Conservation (phyloP, 2,329 filamentous ascomycete species). For the Cladosporium sp. region DNA sequence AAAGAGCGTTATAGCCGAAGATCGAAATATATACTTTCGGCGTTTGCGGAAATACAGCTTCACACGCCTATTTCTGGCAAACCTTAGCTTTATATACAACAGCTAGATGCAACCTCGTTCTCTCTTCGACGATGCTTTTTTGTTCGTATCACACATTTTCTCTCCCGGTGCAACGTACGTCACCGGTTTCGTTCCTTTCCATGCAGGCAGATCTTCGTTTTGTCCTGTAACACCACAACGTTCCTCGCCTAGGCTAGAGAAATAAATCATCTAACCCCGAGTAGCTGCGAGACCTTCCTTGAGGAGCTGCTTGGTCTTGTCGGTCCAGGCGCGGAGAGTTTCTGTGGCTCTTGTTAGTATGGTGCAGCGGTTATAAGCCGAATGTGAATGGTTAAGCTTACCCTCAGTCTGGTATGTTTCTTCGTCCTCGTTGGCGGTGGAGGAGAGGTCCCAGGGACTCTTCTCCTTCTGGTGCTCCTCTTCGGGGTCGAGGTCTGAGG, state of each 20-base stretch:
- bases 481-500: slow-evolving; percentile 3
- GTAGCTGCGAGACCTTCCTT: slow-evolving; percentile 8
- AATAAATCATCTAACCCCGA: background rate
- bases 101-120: slow-evolving; percentile 3
- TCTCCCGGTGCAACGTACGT: background rate
- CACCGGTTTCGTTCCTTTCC: background rate
- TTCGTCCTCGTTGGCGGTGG: background rate
- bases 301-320: slow-evolving; percentile 12
- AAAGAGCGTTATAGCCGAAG: background rate
- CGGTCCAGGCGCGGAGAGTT: slow-evolving; percentile 2
- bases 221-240: slow-evolving; percentile 7
- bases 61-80: background rate
- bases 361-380: background rate
- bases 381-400: too few relatives aligned
- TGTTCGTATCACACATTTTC: background rate
- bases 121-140: background rate
- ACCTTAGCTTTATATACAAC: background rate
- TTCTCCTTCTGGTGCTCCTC: background rate
- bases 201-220: background rate
- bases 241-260: background rate
- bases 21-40: background rate
- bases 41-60: slow-evolving; percentile 6
- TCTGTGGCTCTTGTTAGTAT: background rate
- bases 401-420: slow-evolving; percentile 7
- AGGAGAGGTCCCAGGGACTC: slow-evolving; percentile 4